Evolutionary conservation across 345 rosid species (phyloP).

Genomic region (Eucalyptus viminalis): DNA sequence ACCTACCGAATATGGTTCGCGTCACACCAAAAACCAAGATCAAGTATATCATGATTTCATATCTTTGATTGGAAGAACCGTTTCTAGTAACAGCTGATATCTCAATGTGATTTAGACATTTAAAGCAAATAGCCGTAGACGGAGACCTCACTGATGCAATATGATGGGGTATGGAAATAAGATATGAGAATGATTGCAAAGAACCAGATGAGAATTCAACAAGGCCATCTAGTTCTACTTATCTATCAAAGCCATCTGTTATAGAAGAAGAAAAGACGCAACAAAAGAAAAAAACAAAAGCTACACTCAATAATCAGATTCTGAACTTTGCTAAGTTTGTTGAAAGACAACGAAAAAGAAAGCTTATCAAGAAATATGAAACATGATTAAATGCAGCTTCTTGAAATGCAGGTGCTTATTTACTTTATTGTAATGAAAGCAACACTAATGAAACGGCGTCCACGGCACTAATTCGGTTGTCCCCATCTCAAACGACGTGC

Average conservation of each 20-base stretch:
- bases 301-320: neutral
- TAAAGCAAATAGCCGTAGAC: neutral
- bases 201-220: neutral
- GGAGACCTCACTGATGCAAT: neutral
- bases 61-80: neutral
- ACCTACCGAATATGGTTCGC: neutral
- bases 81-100: neutral
- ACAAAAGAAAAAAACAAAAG: neutral
- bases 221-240: neutral
- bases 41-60: too few species aligned
- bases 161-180: neutral
- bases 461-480: neutral
- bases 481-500: neutral
- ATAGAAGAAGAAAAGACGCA: neutral
- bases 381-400: neutral
- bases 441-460: neutral
- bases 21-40: neutral
- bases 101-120: neutral
- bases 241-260: neutral
- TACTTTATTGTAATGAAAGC: neutral
- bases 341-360: neutral
- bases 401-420: neutral
- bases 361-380: neutral
- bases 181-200: neutral
- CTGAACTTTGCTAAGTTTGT: neutral